phyloP scores from a whole-genome alignment of 129 eudicot species.

The Erigeron canadensis region DNA sequence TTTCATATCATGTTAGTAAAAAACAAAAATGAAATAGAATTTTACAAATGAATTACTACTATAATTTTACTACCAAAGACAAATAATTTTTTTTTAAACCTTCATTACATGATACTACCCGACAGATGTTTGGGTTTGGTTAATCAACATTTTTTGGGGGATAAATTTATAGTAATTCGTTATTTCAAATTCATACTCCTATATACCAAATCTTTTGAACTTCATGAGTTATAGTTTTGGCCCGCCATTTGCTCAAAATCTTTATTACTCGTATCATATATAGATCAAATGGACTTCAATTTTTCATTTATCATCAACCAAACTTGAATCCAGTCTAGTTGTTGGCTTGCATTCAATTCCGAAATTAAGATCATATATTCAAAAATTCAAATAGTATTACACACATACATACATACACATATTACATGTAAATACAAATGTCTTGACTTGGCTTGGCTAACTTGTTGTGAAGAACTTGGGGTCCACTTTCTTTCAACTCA shows the following conservation, averaged over 20 bases:
- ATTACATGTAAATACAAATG: background rate
- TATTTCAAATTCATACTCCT: too few relatives aligned
- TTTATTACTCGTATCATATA: background rate
- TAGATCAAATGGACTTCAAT: background rate
- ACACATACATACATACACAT: background rate
- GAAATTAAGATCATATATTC: background rate
- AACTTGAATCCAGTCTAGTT: background rate
- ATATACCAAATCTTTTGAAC: too few relatives aligned
- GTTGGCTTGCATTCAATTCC: background rate
- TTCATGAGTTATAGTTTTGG: too few relatives aligned
- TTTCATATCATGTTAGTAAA: too few relatives aligned
- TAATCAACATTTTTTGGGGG: too few relatives aligned
- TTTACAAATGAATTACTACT: too few relatives aligned
- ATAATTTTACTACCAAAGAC: too few relatives aligned
- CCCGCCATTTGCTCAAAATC: background rate
- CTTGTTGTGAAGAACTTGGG: slow-evolving; percentile 1
- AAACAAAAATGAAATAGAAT: too few relatives aligned
- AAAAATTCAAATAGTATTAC: background rate
- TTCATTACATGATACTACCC: too few relatives aligned
- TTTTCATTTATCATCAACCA: background rate
- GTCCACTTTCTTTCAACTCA: slow-evolving; percentile 22
- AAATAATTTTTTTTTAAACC: too few relatives aligned
- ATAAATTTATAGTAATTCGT: too few relatives aligned
- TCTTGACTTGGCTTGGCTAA: background rate
- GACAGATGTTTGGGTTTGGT: too few relatives aligned